Conservation (phyloP, 148 eudicot genomes). For the Camellia japonica region DNA sequence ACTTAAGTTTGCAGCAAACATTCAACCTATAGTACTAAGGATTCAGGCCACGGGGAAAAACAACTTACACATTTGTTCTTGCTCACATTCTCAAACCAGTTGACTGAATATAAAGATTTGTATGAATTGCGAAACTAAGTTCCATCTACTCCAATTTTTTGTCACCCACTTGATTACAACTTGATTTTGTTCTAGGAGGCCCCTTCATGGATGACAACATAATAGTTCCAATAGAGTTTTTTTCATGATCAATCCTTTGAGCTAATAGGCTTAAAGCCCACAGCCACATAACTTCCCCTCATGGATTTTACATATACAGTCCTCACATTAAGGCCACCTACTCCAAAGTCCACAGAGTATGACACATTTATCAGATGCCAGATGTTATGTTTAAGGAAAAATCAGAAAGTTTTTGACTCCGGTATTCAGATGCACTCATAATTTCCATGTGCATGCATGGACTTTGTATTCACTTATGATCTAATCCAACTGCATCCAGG, state of each 20-base stretch:
- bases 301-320: not conserved
- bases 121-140: not conserved
- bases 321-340: not conserved
- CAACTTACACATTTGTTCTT: not conserved
- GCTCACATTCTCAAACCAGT: not conserved
- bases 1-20: too few relatives aligned
- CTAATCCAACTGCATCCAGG: constrained; percentile 74
- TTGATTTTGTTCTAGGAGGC: not conserved
- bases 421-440: not conserved
- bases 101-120: not conserved
- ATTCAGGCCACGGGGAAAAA: not conserved
- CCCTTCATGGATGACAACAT: not conserved
- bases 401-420: too few relatives aligned
- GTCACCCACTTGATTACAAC: not conserved
- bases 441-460: not conserved
- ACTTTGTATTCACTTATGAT: constrained; percentile 9
- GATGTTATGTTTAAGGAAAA: not conserved
- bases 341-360: not conserved
- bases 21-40: not conserved
- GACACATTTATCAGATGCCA: not conserved
- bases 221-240: not conserved
- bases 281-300: not conserved
- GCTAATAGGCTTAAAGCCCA: not conserved
- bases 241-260: not conserved
- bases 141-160: not conserved